These are phyloP conservation scores for Colletotrichum shisoi DNA, from an alignment of 2,329 filamentous ascomycete genomes.

Conservation along the genomic window DNA sequence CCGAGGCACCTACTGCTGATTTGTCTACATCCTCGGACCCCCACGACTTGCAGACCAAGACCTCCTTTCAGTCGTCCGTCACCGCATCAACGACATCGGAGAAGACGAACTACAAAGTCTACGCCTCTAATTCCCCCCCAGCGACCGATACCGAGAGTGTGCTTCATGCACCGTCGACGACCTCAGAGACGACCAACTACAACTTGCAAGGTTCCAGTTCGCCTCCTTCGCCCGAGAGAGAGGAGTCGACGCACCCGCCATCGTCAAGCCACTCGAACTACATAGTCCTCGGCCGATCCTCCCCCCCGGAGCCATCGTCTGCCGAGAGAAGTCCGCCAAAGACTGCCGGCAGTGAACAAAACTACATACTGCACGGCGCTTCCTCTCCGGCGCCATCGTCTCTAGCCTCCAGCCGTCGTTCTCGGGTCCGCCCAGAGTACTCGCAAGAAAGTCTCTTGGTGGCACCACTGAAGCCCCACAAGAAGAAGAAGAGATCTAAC, in stretches of 20 bases:
- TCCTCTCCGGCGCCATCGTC: conserved; percentile 53
- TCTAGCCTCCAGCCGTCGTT: conserved; percentile 47
- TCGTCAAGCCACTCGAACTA: conserved; percentile 61
- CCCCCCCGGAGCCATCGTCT: conserved; percentile 54
- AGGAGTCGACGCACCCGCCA: conserved; percentile 50
- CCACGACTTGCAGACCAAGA: conserved; percentile 41
- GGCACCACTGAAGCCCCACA: conserved; percentile 60
- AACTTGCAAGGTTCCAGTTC: conserved; percentile 61
- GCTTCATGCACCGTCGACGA: conserved; percentile 50
- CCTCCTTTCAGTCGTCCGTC: conserved; percentile 44
- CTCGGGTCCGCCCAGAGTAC: conserved; percentile 55
- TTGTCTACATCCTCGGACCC: conserved; percentile 17
- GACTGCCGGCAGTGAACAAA: conserved; percentile 55
- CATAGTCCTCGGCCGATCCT: conserved; percentile 60
- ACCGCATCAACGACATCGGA: conserved; percentile 58
- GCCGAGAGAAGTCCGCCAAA: conserved; percentile 48
- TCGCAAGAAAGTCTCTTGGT: conserved; percentile 70
- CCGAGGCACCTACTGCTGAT: conserved; percentile 41
- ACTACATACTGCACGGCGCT: conserved; percentile 63
- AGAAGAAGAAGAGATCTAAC: conserved; percentile 56
- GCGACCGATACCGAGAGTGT: conserved; percentile 52
- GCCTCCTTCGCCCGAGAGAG: conserved; percentile 51
- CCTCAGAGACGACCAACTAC: conserved; percentile 63
- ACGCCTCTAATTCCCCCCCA: conserved; percentile 57
- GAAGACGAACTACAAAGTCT: conserved; percentile 64